A percentile compares a stretch with the other conserved stretches of the same genome.
Conservation (phyloP, 2,329 filamentous ascomycete species). For the Pseudocercospora fuligena region DNA sequence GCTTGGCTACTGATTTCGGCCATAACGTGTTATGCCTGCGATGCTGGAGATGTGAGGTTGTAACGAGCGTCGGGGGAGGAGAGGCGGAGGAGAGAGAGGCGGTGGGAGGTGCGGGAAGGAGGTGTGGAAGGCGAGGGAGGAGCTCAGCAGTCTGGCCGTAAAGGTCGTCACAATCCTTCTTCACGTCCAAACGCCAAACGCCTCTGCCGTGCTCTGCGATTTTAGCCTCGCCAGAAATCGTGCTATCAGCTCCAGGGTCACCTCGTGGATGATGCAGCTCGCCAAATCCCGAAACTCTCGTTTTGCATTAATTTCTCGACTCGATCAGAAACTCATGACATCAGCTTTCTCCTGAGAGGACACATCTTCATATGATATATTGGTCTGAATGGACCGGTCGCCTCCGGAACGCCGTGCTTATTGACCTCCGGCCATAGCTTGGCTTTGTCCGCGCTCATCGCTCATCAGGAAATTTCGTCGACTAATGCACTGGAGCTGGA, state of each 20-base stretch:
- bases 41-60: not conserved
- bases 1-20: conserved; percentile 1
- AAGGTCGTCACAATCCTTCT: not conserved
- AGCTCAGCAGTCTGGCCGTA: not conserved
- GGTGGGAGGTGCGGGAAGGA: not conserved
- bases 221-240: not conserved
- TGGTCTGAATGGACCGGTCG: not conserved
- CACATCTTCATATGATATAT: not conserved
- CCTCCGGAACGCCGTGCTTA: conserved; percentile 2
- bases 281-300: not conserved
- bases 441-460: not conserved
- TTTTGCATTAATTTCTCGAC: not conserved
- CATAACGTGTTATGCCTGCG: conserved; percentile 6
- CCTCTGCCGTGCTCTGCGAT: not conserved
- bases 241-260: not conserved
- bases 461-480: not conserved
- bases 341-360: not conserved
- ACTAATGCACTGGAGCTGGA: not conserved
- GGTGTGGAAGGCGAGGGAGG: not conserved
- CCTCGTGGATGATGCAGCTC: conserved; percentile 1
- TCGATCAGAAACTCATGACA: not conserved
- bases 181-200: not conserved
- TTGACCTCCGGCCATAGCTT: not conserved
- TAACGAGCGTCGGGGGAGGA: not conserved
- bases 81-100: not conserved